Conservation (phyloP, 2,329 filamentous ascomycete genomes). For the Coniella vitis region DNA sequence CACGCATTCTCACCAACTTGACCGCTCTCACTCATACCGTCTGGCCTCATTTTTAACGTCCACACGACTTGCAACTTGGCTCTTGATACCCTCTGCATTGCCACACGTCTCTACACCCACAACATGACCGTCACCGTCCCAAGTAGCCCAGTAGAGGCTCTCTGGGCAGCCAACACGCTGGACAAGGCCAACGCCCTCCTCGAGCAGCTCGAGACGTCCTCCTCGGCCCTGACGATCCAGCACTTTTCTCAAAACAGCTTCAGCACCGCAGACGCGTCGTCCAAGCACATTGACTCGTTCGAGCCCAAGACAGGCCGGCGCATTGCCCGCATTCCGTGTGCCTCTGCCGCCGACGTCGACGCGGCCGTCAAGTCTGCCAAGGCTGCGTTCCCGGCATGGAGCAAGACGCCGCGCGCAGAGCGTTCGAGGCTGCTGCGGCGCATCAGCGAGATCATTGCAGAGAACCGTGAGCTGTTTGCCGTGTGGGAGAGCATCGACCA, state of each 20-base stretch:
- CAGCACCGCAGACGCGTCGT: conserved; percentile 5
- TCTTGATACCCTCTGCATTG: no score
- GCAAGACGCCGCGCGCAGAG: conserved; percentile 21
- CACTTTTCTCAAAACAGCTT: conserved; percentile 19
- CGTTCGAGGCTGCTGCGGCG: conserved; percentile 22
- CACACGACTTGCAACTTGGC: no score
- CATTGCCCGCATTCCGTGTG: conserved; percentile 21
- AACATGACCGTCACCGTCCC: neutral
- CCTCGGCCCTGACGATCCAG: conserved; percentile 13
- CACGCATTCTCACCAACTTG: no score
- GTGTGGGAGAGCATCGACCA: conserved; percentile 31
- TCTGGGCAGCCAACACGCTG: conserved; percentile 23
- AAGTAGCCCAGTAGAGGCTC: conserved; percentile 7
- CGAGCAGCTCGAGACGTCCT: neutral
- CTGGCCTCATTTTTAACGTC: no score
- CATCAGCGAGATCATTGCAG: conserved; percentile 22
- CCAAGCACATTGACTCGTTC: conserved; percentile 21
- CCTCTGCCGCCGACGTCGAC: conserved; percentile 21
- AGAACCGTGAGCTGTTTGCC: conserved; percentile 26
- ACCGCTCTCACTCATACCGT: neutral
- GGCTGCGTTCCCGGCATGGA: conserved; percentile 24
- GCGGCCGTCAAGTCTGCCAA: conserved; percentile 21
- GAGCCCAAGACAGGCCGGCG: conserved; percentile 25
- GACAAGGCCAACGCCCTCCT: conserved; percentile 23
- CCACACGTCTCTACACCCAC: neutral